Base-by-base conservation (phyloP, 1,139 yeast species). In the Candida anutae region DNA sequence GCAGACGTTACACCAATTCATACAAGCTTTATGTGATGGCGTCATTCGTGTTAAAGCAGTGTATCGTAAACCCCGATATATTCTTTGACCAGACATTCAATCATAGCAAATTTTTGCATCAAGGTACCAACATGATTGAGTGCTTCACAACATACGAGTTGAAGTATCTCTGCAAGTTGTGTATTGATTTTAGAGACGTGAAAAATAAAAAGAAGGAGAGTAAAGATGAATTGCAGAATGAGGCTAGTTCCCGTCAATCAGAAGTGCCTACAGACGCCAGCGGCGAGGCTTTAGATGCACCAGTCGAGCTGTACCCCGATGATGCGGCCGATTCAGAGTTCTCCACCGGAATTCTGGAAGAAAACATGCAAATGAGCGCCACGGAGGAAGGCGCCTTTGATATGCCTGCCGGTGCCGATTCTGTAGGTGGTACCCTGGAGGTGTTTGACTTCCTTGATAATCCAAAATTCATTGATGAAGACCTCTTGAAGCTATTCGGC, bases 1-100 rank as follows among this genome's bases (percentile, higher is more conserved):
- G 69, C 36, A 39, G 53, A 18, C 50, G 55, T 4, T 65, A 65
- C 38, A 50, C 57, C 32, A 63, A 62, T 35, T 61, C 69, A 3
- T 63, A 62, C 46, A 52, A 57, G 36, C 40, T 65, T 14, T 61
- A 62, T 36, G 66, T 64, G 24, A 60, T 65, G 55, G 53, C 68
- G 4, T 61, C 54, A 35, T 58, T 62, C 35, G 63, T 63, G 5
- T 45, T 65, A 30, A 51, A 56, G 32, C 71, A 64, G 36, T 62
- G 69, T 41, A 55, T 58, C 58, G 64, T 59, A 12, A 58, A 63
- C 34, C 62, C 69, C 0, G 59, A 55, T 27, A 53, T 51, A 4
- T 53, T 64, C 35, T 62, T 65, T 34, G 58, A 56, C 24, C 48
- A 53, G 12, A 45, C 56, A 4, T 32, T 53, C 22, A 10, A 17